Conservation (phyloP, 2,329 filamentous ascomycete genomes). For the Fusarium succisae region DNA sequence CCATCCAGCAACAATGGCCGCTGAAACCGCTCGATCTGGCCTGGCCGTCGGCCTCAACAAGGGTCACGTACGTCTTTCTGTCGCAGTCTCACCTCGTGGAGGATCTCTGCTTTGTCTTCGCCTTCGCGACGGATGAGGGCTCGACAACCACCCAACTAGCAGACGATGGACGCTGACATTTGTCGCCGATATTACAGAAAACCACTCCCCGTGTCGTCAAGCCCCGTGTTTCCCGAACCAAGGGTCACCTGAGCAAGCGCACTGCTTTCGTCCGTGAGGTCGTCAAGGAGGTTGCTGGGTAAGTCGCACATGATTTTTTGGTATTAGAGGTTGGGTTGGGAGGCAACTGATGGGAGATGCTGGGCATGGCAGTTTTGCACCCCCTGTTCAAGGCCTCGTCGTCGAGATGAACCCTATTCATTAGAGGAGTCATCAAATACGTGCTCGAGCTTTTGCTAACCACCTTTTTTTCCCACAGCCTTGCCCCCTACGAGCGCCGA, state of each 20-base stretch:
- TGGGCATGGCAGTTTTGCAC: background rate
- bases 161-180: constrained; percentile 72
- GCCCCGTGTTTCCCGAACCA: constrained; percentile 83
- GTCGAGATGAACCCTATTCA: background rate
- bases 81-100: constrained; percentile 77
- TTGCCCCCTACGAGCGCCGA: constrained; percentile 96
- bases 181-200: constrained; percentile 69
- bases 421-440: background rate
- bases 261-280: constrained; percentile 97
- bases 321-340: background rate
- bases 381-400: background rate
- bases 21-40: constrained; percentile 68
- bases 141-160: constrained; percentile 44
- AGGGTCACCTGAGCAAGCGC: constrained; percentile 96
- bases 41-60: constrained; percentile 70
- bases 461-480: constrained; percentile 56
- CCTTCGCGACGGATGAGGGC: constrained; percentile 41
- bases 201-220: constrained; percentile 82
- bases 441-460: constrained; percentile 40
- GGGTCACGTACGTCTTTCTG: constrained; percentile 66
- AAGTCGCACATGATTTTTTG: constrained; percentile 52
- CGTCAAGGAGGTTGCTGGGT: constrained; percentile 98
- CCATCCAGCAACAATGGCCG: constrained; percentile 62
- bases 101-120: constrained; percentile 67
- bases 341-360: background rate